Conservation (phyloP, 495 filamentous ascomycete species). For the Tuber calosporum region DNA sequence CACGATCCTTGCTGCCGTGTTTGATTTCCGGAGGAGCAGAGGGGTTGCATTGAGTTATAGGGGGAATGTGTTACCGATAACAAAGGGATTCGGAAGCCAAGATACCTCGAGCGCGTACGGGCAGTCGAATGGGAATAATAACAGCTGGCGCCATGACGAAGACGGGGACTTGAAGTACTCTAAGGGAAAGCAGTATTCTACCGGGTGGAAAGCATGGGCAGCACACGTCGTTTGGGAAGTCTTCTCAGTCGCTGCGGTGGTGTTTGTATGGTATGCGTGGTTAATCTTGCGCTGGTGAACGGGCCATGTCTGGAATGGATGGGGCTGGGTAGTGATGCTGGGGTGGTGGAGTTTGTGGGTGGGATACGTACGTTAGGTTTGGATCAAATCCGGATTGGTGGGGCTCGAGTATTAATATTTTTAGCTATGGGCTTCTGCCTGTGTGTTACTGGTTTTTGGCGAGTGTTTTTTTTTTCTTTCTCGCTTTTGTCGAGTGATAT, state of each 20-base stretch:
- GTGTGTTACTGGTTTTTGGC: neutral
- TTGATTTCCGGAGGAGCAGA: neutral
- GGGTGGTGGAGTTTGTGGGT: neutral
- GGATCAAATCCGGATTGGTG: neutral
- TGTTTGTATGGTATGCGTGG: neutral
- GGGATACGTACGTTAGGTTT: neutral
- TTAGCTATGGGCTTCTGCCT: neutral
- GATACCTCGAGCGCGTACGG: neutral
- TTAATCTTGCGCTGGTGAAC: neutral
- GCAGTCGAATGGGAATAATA: neutral
- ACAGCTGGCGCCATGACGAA: neutral
- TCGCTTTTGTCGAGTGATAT: neutral
- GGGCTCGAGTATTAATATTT: neutral
- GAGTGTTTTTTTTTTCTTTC: neutral
- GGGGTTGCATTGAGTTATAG: neutral
- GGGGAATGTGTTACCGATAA: neutral
- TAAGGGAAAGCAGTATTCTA: neutral
- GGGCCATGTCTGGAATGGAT: neutral
- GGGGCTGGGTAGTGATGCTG: neutral
- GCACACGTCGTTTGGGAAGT: neutral
- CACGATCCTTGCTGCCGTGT: conserved; percentile 40
- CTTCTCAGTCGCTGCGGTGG: neutral
- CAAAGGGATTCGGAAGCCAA: neutral
- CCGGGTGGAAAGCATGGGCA: neutral
- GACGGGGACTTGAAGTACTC: conserved; percentile 5